These are phyloP conservation scores for Xerocomellus intermedius DNA, from an alignment of 768 basidiomycete genomes.

Conservation along the genomic window DNA sequence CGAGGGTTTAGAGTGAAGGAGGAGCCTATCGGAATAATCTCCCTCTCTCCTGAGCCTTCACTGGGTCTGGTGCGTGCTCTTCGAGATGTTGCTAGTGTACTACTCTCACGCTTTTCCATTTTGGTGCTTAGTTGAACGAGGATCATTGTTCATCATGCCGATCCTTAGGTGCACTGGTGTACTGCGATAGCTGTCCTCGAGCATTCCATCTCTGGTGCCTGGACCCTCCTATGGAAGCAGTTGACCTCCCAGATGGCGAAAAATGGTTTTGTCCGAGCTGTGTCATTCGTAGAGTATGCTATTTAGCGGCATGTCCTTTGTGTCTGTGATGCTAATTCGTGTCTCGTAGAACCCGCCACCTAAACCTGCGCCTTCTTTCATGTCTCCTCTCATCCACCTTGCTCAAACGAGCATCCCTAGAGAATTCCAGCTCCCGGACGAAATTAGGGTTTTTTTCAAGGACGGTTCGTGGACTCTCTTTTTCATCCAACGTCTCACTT, in stretches of 20 bases:
- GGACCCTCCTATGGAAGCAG: constrained; percentile 88
- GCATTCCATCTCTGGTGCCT: constrained; percentile 97
- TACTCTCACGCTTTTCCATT: constrained; percentile 16
- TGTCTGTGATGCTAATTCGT: constrained; percentile 11
- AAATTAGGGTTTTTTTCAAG: constrained; percentile 79
- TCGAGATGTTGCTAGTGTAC: constrained; percentile 3
- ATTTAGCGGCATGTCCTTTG: neutral
- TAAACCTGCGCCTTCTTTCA: constrained; percentile 63
- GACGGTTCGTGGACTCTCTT: constrained; percentile 58
- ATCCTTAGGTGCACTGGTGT: constrained; percentile 81
- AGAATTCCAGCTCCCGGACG: constrained; percentile 85
- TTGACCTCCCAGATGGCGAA: constrained; percentile 79
- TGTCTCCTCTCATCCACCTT: constrained; percentile 71
- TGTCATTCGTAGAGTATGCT: constrained; percentile 59
- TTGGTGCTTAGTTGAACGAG: constrained; percentile 53
- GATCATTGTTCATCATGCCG: constrained; percentile 87
- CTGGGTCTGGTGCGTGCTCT: constrained; percentile 37
- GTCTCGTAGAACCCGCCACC: constrained; percentile 57
- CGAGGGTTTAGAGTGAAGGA: constrained; percentile 43
- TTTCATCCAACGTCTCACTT: constrained; percentile 14
- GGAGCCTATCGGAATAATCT: constrained; percentile 37
- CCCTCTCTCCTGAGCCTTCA: constrained; percentile 37
- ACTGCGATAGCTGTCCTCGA: constrained; percentile 95
- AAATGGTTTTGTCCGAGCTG: constrained; percentile 82
- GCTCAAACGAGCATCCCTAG: constrained; percentile 67